Base-by-base conservation (phyloP, 2,329 filamentous ascomycete genomes). In the Fusarium avenaceum region DNA sequence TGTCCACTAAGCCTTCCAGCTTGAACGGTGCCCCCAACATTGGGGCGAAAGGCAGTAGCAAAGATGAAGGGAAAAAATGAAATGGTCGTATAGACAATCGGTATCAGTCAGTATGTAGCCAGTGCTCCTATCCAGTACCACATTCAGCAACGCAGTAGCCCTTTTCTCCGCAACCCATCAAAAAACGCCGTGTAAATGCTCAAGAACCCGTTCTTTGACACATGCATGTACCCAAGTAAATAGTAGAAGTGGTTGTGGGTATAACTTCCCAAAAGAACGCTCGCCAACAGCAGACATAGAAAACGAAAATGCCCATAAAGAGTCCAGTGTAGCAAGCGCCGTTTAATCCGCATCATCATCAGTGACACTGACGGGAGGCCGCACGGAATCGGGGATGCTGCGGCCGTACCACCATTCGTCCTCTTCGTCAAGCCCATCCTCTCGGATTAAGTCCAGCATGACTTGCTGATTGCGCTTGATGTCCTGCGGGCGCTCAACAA, bases 381-480 rank as follows among this genome's bases (percentile, higher is more conserved):
- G 81, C 46, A 88, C 80, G n/a, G 85, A 86, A 32, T 85, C 84
- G n/a, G 85, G 82, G 3, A 83, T 81, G 33, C 77, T 79, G 51
- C 82, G 82, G 45, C 87, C 86, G 69, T 89, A 89, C 80, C 84
- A 84, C 86, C 88, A 90, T 67, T 89, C 85, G 64, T 90, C 88
- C 74, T 88, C 84, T 56, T 87, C 84, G 20, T 84, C 84, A 20
- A 84, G 77, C 19, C 85, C 86, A 55, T 89, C 86, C 62, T 90
- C 87, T 48, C 85, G 83, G 66, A 90, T 90, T n/a, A 90, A 79
- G 62, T 90, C 87, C 55, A 89, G 77, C 78, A 90, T 83, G 24
- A 90, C 85, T 65, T 87, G 83, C 14, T 85, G 85, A 57, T 90
- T 90, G 40, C 88, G 83, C 73, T 88, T 88, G 68, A 90, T 90